Evolutionary conservation across 2,329 filamentous ascomycete species (phyloP).

Genomic region (Penicillium sp.): DNA sequence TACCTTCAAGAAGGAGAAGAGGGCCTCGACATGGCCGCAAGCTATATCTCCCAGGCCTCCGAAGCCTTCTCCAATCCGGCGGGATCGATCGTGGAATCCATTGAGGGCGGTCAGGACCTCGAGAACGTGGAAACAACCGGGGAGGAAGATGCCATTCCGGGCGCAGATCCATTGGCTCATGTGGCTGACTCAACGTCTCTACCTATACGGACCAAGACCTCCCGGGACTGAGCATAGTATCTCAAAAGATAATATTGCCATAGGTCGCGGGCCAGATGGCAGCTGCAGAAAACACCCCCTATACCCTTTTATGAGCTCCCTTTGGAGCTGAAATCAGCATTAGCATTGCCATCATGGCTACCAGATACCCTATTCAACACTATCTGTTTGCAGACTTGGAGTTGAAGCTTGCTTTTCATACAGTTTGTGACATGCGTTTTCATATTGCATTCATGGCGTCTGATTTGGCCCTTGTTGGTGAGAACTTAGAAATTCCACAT

Average conservation of each 20-base stretch:
- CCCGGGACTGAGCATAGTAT: slow-evolving; percentile 14
- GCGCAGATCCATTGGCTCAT: slow-evolving; percentile 5
- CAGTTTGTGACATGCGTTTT: slow-evolving; percentile 3
- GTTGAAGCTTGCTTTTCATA: slow-evolving; percentile 17
- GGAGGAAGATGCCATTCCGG: slow-evolving; percentile 23
- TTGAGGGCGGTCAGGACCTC: slow-evolving; percentile 42
- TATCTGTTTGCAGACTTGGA: slow-evolving; percentile 20
- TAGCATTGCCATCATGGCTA: slow-evolving; percentile 13
- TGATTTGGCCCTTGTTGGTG: slow-evolving; percentile 1
- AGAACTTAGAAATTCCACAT: neutral
- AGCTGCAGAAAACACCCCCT: neutral
- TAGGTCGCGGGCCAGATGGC: neutral
- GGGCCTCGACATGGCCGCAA: slow-evolving; percentile 32
- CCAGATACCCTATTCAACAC: slow-evolving; percentile 21
- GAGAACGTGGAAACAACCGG: slow-evolving; percentile 18
- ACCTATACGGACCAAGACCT: slow-evolving; percentile 20
- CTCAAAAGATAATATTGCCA: slow-evolving; percentile 1
- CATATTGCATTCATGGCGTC: slow-evolving; percentile 13
- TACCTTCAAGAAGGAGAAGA: slow-evolving; percentile 41
- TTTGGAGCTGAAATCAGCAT: slow-evolving; percentile 11
- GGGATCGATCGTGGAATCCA: slow-evolving; percentile 41
- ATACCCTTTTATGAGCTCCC: slow-evolving; percentile 12
- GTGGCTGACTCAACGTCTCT: slow-evolving; percentile 13
- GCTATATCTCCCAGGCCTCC: slow-evolving; percentile 36
- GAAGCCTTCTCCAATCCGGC: slow-evolving; percentile 48